These are phyloP conservation scores for Gyromitra esculenta DNA, from an alignment of 2,329 filamentous ascomycete species.

Conservation along the genomic window DNA sequence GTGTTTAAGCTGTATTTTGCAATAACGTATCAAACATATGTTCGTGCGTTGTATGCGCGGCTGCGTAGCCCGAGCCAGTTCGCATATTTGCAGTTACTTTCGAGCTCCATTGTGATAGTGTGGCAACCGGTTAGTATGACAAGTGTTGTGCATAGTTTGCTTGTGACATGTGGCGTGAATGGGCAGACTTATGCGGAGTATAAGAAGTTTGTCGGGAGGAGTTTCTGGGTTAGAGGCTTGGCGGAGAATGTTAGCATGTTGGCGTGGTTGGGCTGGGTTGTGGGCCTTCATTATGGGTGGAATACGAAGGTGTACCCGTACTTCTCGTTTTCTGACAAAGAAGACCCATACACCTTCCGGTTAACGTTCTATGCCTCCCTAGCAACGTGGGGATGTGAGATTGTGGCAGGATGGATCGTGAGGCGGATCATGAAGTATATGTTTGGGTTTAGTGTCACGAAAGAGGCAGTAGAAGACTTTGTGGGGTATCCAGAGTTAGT, in stretches of 20 bases:
- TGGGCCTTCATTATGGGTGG: constrained; percentile 73
- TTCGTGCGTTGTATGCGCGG: constrained; percentile 74
- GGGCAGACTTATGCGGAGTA: constrained; percentile 71
- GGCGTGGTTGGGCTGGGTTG: constrained; percentile 72
- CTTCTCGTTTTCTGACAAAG: constrained; percentile 71
- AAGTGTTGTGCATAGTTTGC: constrained; percentile 67
- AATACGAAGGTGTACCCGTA: constrained; percentile 76
- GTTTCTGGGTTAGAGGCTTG: constrained; percentile 74
- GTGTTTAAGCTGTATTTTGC: constrained; percentile 77
- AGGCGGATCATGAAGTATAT: constrained; percentile 68
- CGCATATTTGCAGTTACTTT: constrained; percentile 71
- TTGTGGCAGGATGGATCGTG: constrained; percentile 70
- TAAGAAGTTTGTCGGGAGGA: constrained; percentile 72
- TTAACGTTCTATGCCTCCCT: constrained; percentile 72
- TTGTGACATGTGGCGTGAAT: constrained; percentile 68
- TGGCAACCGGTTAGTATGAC: constrained; percentile 73
- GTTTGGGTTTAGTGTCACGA: constrained; percentile 71
- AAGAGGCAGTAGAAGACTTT: constrained; percentile 72
- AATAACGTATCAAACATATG: constrained; percentile 76
- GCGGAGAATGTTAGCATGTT: constrained; percentile 75
- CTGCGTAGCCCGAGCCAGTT: constrained; percentile 73
- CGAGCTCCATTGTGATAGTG: constrained; percentile 67
- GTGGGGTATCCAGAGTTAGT: constrained; percentile 74
- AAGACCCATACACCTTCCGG: constrained; percentile 68
- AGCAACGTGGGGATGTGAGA: constrained; percentile 74